These are phyloP conservation scores for Andrographis paniculata DNA, from an alignment of 305 asterid species.

Conservation along the genomic window DNA sequence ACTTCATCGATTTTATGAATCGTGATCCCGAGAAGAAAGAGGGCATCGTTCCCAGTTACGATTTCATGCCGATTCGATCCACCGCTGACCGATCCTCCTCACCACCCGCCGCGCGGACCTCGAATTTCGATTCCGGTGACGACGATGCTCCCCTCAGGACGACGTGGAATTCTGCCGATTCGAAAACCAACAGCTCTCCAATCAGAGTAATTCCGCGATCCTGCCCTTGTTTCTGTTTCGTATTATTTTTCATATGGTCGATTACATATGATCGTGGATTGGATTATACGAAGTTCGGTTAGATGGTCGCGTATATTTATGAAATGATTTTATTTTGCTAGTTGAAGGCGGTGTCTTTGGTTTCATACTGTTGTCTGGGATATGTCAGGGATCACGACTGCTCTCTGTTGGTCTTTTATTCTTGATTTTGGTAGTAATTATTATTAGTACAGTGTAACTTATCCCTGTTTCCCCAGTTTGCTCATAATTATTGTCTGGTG, in stretches of 20 bases:
- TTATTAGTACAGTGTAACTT: too few relatives aligned
- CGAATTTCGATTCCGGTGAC: conserved; percentile 37
- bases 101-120: conserved; percentile 26
- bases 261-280: background rate
- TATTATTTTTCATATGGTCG: background rate
- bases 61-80: conserved; percentile 50
- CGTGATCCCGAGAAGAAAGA: conserved; percentile 37
- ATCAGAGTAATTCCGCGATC: conserved; percentile 42
- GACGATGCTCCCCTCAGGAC: conserved; percentile 39
- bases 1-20: conserved; percentile 67
- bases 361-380: background rate
- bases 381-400: background rate
- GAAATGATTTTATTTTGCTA: too few relatives aligned
- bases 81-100: conserved; percentile 25
- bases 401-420: too few relatives aligned
- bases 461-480: too few relatives aligned
- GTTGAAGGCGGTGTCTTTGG: too few relatives aligned
- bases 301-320: conserved; percentile 9
- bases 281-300: conserved; percentile 5
- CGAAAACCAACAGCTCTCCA: conserved; percentile 32
- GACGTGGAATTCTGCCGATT: conserved; percentile 67
- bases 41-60: conserved; percentile 48
- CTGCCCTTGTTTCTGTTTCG: background rate
- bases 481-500: too few relatives aligned
- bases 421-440: too few relatives aligned